Evolutionary conservation across 108 stramenopile genomes (phyloP).

Genomic region (Pseudonitzschia delicatissima): DNA sequence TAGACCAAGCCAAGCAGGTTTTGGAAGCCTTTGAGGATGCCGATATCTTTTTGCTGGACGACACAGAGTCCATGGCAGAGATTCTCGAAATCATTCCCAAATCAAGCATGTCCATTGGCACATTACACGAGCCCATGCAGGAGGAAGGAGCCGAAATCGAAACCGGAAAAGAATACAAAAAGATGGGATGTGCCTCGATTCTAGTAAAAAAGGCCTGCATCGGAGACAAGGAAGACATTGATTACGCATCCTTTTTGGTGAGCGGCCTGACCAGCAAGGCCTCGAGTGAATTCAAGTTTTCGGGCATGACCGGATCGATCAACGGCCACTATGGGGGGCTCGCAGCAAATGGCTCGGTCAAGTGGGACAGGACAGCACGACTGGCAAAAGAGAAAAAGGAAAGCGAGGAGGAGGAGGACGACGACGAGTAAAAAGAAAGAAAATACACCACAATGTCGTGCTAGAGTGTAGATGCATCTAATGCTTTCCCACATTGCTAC

Average conservation of each 20-base stretch:
- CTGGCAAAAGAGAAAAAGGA: not conserved
- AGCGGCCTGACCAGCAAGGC: conserved; percentile 53
- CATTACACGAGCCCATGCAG: conserved; percentile 45
- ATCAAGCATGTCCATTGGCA: conserved; percentile 38
- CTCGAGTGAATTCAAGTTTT: conserved; percentile 57
- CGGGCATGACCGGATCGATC: conserved; percentile 64
- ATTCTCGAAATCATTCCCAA: conserved; percentile 31
- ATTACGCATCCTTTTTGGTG: conserved; percentile 54
- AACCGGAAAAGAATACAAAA: conserved; percentile 26
- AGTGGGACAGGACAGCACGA: conserved; percentile 18
- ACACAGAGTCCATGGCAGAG: conserved; percentile 14
- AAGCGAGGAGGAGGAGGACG: not conserved
- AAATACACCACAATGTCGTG: conserved; percentile 9
- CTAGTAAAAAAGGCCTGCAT: conserved; percentile 40
- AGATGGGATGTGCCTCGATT: conserved; percentile 36
- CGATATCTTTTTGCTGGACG: conserved; percentile 35
- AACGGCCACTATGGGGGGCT: conserved; percentile 73
- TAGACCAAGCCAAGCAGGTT: conserved; percentile 34
- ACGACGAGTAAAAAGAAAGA: not conserved
- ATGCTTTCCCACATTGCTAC: not conserved
- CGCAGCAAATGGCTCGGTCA: conserved; percentile 36
- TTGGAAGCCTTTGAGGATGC: conserved; percentile 21
- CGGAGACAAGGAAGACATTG: conserved; percentile 60
- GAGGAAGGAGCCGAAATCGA: conserved; percentile 41
- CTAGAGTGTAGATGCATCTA: not conserved